These are phyloP conservation scores for Ceratobasidium sp. DNA, from an alignment of 1,284 basidiomycete species.

Conservation along the genomic window DNA sequence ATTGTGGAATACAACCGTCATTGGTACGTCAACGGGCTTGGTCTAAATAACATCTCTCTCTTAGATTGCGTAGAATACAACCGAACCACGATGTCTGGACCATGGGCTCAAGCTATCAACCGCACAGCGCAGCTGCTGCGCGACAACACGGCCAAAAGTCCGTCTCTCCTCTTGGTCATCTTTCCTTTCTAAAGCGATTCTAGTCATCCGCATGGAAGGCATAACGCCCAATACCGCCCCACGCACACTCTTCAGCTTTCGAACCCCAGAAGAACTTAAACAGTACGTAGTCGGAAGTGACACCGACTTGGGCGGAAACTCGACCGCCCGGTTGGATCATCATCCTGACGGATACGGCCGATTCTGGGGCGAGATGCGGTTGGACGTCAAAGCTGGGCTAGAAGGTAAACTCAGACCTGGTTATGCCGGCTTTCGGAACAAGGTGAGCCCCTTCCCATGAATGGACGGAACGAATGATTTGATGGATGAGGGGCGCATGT, in stretches of 20 bases:
- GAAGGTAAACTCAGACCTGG: constrained; percentile 71
- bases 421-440: constrained; percentile 86
- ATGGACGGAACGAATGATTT: not conserved
- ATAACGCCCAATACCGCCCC: constrained; percentile 66
- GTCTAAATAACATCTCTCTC: not conserved
- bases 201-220: constrained; percentile 64
- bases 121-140: constrained; percentile 29
- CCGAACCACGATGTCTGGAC: constrained; percentile 13
- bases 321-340: constrained; percentile 71
- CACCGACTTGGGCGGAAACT: constrained; percentile 85
- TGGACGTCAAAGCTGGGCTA: constrained; percentile 66
- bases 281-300: constrained; percentile 79
- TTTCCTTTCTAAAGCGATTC: not conserved
- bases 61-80: not conserved
- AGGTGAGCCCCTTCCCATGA: constrained; percentile 55
- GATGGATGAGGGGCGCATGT: constrained; percentile 3
- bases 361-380: constrained; percentile 78
- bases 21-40: constrained; percentile 3
- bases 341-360: constrained; percentile 64
- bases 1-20: too few species aligned
- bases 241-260: constrained; percentile 68
- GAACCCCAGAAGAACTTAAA: constrained; percentile 63
- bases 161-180: not conserved
- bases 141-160: constrained; percentile 31
- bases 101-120: constrained; percentile 30